Evolutionary conservation across 352 stramenopile genomes (phyloP).

Genomic region (Globisporangium polare): DNA sequence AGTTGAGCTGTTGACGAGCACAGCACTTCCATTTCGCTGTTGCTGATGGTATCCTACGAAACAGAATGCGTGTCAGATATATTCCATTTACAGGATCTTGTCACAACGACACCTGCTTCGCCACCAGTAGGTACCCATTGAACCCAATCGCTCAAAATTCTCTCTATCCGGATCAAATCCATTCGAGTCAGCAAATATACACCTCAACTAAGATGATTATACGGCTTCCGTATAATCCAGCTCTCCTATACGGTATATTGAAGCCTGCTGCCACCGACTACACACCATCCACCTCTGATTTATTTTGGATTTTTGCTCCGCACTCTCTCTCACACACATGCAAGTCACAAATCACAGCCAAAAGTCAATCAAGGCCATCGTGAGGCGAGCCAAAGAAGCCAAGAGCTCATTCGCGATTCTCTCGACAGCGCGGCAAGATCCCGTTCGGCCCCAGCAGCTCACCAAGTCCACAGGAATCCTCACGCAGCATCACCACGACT

Average conservation of each 20-base stretch:
- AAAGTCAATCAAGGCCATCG: too few relatives aligned
- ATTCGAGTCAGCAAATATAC: not conserved
- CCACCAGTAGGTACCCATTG: not conserved
- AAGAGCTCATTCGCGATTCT: constrained; percentile 2
- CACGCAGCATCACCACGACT: not conserved
- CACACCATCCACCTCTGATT: not conserved
- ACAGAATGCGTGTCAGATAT: not conserved
- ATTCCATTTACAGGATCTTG: not conserved
- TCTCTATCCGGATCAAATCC: constrained; percentile 1
- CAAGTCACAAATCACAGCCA: not conserved
- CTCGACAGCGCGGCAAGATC: not conserved
- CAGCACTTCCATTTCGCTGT: too few relatives aligned
- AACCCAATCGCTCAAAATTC: not conserved
- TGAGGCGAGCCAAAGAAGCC: too few relatives aligned
- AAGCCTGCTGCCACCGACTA: not conserved
- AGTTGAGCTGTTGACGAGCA: too few relatives aligned
- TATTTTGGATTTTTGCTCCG: constrained; percentile 4
- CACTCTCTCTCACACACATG: not conserved
- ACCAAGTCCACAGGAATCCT: too few relatives aligned
- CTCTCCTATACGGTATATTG: too few relatives aligned
- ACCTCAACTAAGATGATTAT: not conserved
- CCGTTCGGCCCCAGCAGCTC: not conserved
- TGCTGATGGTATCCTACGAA: too few relatives aligned
- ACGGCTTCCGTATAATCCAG: not conserved
- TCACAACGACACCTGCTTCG: not conserved